Evolutionary conservation across 176 grass and related monocot genomes (phyloP).

Genomic region (Cocos nucifera): DNA sequence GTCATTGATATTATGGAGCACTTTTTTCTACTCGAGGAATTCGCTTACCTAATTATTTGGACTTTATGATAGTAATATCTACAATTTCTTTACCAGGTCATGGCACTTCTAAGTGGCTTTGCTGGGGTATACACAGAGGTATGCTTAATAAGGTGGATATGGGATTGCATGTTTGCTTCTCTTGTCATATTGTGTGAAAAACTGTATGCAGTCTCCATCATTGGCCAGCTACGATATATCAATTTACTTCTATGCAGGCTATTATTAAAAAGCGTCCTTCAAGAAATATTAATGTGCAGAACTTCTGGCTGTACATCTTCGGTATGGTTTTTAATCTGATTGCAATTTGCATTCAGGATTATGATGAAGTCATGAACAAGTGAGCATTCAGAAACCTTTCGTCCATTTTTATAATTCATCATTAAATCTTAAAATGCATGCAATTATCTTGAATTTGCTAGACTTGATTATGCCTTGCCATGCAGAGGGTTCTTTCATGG

Average conservation of each 20-base stretch:
- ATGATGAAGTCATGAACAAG: constrained; percentile 73
- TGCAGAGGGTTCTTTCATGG: constrained; percentile 97
- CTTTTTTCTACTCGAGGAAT: too few species aligned
- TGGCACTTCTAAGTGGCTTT: constrained; percentile 92
- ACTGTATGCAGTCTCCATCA: neutral
- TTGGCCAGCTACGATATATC: neutral
- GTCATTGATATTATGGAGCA: constrained; percentile 3
- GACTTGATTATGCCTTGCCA: constrained; percentile 9
- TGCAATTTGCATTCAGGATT: constrained; percentile 71
- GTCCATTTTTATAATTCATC: constrained; percentile 2
- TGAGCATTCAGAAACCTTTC: constrained; percentile 16
- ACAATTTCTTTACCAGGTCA: constrained; percentile 37
- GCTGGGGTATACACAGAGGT: constrained; percentile 90
- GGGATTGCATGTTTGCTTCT: neutral
- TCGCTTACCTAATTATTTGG: too few species aligned
- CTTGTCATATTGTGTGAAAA: constrained; percentile 8
- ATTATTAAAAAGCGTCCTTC: constrained; percentile 81
- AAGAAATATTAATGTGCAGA: constrained; percentile 92
- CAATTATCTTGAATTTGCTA: neutral
- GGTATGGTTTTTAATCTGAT: constrained; percentile 88
- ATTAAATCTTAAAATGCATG: constrained; percentile 9
- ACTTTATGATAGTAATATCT: too few species aligned
- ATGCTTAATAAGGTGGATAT: neutral
- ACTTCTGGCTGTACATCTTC: constrained; percentile 97
- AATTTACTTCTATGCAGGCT: constrained; percentile 42